Base-by-base conservation (phyloP, 345 rosid species). In the Balakata baccata region DNA sequence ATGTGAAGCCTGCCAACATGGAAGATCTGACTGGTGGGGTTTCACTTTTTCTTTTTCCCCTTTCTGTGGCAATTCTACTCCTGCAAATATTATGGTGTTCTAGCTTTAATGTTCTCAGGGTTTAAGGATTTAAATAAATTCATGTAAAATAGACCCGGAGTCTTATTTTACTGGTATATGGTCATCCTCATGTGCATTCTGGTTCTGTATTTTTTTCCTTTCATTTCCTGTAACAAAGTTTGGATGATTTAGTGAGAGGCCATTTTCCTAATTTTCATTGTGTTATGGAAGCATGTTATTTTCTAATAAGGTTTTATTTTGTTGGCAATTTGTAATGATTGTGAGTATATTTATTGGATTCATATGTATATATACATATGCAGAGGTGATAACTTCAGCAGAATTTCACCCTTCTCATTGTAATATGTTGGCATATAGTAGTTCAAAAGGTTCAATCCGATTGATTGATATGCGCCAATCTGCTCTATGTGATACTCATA, bases 331-430 rank as follows among this genome's bases (percentile, higher is more conserved):
- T 68, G 20, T 37, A 46, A 34, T 49, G n/a, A 16, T 29, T 59
- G 37, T 25, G 3, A 20, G 37, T 54, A 11, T 61, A 3, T 71
- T 64, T 51, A 45, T 37, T 62, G 65, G 13, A 16, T 59, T 60
- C 14, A 11, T 75, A 11, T 29, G 62, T 43, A 43, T 43, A 43
- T 43, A 43, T 43, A 43, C 10, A 43, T 43, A 43, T 69, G 87
- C 96, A 94, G 98, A 94, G 94, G 98, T 94, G 79, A 90, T 94
- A 73, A 94, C 98, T 75, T 92, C 99, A 73, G 99, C 99, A 17
- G 98, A 92, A 77, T 94, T 94, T 76, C 99, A 94, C 80, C 98
- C 98, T 73, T 84, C 85, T 37, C 98, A 92, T 72, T 95, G 99
- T 83, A 91, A 95, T 82, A 85, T 66, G 80, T 82, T 95, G 82